These are phyloP conservation scores for Neurospora sp. DNA, from an alignment of 495 filamentous ascomycete species.

Conservation along the genomic window DNA sequence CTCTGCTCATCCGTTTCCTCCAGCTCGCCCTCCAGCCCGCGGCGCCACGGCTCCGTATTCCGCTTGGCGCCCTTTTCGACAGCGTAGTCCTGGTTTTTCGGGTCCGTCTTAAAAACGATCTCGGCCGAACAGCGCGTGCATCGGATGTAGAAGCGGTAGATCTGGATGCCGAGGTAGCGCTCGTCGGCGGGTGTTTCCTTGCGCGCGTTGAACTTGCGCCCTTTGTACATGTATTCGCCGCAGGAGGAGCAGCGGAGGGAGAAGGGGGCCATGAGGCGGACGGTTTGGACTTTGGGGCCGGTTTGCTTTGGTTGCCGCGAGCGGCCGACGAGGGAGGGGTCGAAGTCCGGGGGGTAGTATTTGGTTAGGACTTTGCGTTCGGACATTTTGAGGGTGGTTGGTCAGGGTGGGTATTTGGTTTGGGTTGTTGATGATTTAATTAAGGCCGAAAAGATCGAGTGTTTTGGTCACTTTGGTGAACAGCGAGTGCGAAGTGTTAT, in stretches of 20 bases:
- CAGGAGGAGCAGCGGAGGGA: conserved; percentile 84
- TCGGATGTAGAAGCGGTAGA: conserved; percentile 90
- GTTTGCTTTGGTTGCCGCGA: conserved; percentile 54
- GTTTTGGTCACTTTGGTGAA: neutral
- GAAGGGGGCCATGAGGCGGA: conserved; percentile 97
- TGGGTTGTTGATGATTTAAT: neutral
- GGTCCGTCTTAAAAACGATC: conserved; percentile 92
- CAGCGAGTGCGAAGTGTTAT: neutral
- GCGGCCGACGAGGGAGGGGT: conserved; percentile 70
- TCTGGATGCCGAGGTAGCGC: conserved; percentile 78
- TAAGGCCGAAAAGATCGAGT: neutral
- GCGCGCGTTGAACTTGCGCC: conserved; percentile 92
- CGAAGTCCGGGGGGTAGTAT: conserved; percentile 96
- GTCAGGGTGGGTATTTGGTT: neutral
- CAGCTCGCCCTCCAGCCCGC: conserved; percentile 41
- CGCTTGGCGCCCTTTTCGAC: conserved; percentile 65
- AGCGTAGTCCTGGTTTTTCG: conserved; percentile 86
- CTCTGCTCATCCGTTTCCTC: conserved; percentile 78
- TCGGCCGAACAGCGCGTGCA: conserved; percentile 85
- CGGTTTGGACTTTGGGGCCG: conserved; percentile 74
- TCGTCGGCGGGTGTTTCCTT: conserved; percentile 84
- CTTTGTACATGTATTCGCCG: conserved; percentile 95
- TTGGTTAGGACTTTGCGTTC: conserved; percentile 80
- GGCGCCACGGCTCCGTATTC: conserved; percentile 88
- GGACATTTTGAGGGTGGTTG: conserved; percentile 53